Percentiles rank a stretch among this genome's conserved stretches.
Evolutionary conservation across 2,329 filamentous ascomycete genomes (phyloP).

Genomic region (Fusarium humuli): DNA sequence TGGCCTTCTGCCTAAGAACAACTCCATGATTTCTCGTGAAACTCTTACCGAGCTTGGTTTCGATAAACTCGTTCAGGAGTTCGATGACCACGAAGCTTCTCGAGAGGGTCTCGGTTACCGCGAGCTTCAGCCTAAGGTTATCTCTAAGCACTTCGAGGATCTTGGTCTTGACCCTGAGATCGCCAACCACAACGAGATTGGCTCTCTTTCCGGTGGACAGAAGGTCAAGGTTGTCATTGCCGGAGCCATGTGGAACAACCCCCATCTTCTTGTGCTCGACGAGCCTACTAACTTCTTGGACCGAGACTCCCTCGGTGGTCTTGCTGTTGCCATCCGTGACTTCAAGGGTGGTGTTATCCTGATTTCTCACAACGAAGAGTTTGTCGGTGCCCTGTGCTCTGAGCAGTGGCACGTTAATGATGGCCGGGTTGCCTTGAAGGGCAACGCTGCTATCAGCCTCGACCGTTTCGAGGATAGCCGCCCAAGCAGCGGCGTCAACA

Average conservation of each 20-base stretch:
- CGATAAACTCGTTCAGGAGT: slow-evolving; percentile 94
- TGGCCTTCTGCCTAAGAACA: slow-evolving; percentile 88
- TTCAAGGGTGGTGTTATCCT: slow-evolving; percentile 99
- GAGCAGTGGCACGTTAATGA: slow-evolving; percentile 97
- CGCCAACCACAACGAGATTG: slow-evolving; percentile 98
- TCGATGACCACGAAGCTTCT: slow-evolving; percentile 98
- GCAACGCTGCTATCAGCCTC: slow-evolving; percentile 76
- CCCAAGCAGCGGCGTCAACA: slow-evolving; percentile 68
- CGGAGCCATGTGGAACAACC: slow-evolving; percentile 98
- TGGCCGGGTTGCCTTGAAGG: slow-evolving; percentile 87
- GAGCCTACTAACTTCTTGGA: slow-evolving; percentile 99
- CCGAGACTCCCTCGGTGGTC: slow-evolving; percentile 93
- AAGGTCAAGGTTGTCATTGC: slow-evolving; percentile 99
- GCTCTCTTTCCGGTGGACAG: slow-evolving; percentile 93
- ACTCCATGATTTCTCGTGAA: slow-evolving; percentile 92
- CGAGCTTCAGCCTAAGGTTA: slow-evolving; percentile 89
- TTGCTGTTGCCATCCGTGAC: slow-evolving; percentile 97
- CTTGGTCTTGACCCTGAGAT: slow-evolving; percentile 96
- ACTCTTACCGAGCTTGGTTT: slow-evolving; percentile 89
- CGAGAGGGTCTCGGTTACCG: slow-evolving; percentile 97
- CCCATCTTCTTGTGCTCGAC: slow-evolving; percentile 95
- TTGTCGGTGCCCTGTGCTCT: slow-evolving; percentile 92
- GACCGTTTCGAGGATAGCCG: slow-evolving; percentile 90
- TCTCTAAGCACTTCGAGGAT: slow-evolving; percentile 98
- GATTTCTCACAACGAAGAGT: slow-evolving; percentile 99